These are phyloP conservation scores for Elsinoe necatrix DNA, from an alignment of 2,329 filamentous ascomycete genomes.

Conservation along the genomic window DNA sequence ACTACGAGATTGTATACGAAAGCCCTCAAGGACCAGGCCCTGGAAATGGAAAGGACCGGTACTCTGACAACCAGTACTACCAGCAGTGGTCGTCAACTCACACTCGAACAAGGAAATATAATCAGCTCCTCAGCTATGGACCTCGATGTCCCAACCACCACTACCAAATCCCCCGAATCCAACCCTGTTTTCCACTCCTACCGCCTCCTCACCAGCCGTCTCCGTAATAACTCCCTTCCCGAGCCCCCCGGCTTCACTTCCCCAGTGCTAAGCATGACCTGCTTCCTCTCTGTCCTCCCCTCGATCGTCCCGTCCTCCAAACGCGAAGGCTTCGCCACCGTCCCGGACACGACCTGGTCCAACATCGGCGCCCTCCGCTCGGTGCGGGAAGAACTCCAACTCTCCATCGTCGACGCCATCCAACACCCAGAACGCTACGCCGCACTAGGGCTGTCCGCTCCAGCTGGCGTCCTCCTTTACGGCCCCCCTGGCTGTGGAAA, in stretches of 20 bases:
- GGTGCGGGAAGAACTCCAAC: constrained; percentile 73
- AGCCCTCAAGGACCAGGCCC: constrained; percentile 38
- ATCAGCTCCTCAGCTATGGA: constrained; percentile 40
- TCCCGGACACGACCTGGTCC: constrained; percentile 86
- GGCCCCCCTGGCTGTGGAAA: constrained; percentile 95
- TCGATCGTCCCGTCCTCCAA: constrained; percentile 73
- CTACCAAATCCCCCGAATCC: constrained; percentile 21
- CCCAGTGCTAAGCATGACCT: constrained; percentile 52
- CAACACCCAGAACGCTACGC: constrained; percentile 69
- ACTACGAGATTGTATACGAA: constrained; percentile 54
- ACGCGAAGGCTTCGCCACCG: constrained; percentile 88
- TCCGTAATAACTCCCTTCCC: constrained; percentile 38
- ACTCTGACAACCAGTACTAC: neutral
- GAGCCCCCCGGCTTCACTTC: constrained; percentile 47
- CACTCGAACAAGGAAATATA: constrained; percentile 16
- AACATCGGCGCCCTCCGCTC: constrained; percentile 77
- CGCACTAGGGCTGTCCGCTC: constrained; percentile 67
- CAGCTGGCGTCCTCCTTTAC: constrained; percentile 87
- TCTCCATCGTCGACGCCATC: constrained; percentile 86
- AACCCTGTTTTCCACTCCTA: constrained; percentile 29
- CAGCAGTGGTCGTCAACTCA: neutral
- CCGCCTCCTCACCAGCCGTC: constrained; percentile 43
- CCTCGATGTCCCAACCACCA: constrained; percentile 34
- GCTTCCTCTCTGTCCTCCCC: constrained; percentile 68
- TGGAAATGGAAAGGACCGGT: constrained; percentile 21